Evolutionary conservation across 23 red algal species (phyloP).

Genomic region (Gracilaria gracilis): DNA sequence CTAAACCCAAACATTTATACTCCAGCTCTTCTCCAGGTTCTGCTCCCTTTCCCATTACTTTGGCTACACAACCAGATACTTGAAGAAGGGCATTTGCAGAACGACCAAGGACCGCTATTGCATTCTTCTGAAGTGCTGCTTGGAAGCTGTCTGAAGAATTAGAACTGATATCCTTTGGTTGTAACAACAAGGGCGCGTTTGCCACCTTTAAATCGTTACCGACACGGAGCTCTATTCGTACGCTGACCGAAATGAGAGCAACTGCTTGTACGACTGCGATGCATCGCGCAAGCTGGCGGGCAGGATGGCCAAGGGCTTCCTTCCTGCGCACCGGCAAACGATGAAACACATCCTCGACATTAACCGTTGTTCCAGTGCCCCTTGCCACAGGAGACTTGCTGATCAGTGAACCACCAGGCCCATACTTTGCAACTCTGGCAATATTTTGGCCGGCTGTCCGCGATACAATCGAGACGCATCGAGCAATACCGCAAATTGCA

Average conservation of each 20-base stretch:
- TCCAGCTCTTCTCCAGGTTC: neutral
- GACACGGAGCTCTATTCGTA: slow-evolving; percentile 67
- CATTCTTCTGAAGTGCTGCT: slow-evolving; percentile 22
- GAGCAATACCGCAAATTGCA: slow-evolving; percentile 67
- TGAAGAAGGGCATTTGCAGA: slow-evolving; percentile 5
- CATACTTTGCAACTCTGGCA: slow-evolving; percentile 55
- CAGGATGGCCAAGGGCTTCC: slow-evolving; percentile 54
- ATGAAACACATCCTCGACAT: slow-evolving; percentile 73
- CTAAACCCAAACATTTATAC: slow-evolving; percentile 46
- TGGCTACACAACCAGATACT: slow-evolving; percentile 16
- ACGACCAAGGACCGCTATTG: slow-evolving; percentile 38
- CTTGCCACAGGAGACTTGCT: slow-evolving; percentile 44
- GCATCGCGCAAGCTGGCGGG: slow-evolving; percentile 67
- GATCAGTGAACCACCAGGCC: slow-evolving; percentile 35
- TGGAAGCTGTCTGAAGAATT: neutral
- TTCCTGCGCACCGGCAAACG: slow-evolving; percentile 80
- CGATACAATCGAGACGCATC: slow-evolving; percentile 62
- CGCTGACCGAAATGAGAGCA: slow-evolving; percentile 65
- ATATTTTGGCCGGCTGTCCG: slow-evolving; percentile 32
- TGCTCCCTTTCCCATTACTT: neutral
- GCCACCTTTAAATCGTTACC: slow-evolving; percentile 65
- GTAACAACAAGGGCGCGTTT: neutral
- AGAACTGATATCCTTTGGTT: neutral
- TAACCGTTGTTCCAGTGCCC: slow-evolving; percentile 79
- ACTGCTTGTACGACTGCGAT: slow-evolving; percentile 70